Base-by-base conservation (phyloP, 208 protist species). In the Trypanosoma vivax region DNA sequence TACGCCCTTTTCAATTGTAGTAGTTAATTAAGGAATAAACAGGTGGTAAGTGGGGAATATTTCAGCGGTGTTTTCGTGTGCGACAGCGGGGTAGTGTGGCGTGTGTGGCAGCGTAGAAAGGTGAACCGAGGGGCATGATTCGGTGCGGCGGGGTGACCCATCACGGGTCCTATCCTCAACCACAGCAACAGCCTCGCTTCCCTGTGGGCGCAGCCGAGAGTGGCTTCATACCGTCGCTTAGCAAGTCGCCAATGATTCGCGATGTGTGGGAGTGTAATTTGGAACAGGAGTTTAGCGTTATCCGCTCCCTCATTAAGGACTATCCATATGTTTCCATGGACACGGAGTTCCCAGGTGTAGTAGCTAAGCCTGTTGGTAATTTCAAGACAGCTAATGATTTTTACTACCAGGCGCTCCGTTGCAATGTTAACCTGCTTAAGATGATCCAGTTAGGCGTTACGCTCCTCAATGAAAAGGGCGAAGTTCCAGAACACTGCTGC, bases 401-500 rank as follows among this genome's bases (percentile, higher is more conserved):
- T 60, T 94, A 97, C 70, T 99, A 98, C 66, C 96, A 98, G 69
- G 96, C 92, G 24, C 79, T 99, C 39, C 73, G 95, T 4, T 97
- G 92, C 60, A 99, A 99, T 79, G 98, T 99, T 13, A 98, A 99
- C 66, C 65, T 98, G 38, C 76, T 99, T 4, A 99, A 99, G 73
- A 96, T 99, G 37, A 99, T 99, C 69, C 98, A 99, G 73, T 68
- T 99, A 39, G 97, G 97, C 51, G 74, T 99, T 45, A 99, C 97
- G 0, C 96, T 99, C 46, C 83, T 95, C 16, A 97, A 99, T 73
- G 91, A 95, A 34, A 71, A 97, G 33, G 98, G 98, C 37, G 96
- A 98, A 48, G 73, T 98, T 13, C 94, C 96, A 7, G 79, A 93
- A 58, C 58, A 85, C 58, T 81, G 82, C 33, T 97, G 83, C 42